Conservation (phyloP, 768 basidiomycete species). For the Tulasnella sp. region DNA sequence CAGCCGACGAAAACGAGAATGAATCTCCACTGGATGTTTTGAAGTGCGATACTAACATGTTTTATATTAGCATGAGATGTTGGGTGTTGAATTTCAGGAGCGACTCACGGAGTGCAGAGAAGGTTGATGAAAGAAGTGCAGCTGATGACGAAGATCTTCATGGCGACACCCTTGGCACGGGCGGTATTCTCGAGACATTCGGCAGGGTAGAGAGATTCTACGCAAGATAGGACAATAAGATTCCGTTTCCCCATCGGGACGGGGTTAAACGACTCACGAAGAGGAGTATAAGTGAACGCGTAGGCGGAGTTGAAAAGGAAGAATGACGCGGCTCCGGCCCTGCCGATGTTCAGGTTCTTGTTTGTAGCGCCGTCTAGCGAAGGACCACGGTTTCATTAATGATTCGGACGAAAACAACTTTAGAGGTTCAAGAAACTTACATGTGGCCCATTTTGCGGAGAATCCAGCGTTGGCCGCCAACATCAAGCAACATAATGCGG, state of each 20-base stretch:
- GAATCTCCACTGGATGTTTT: conserved; percentile 34
- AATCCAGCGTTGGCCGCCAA: conserved; percentile 32
- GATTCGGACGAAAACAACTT: neutral
- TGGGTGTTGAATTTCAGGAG: neutral
- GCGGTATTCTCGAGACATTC: conserved; percentile 43
- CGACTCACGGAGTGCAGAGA: conserved; percentile 39
- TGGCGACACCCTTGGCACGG: conserved; percentile 44
- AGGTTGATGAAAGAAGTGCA: conserved; percentile 43
- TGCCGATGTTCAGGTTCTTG: conserved; percentile 38
- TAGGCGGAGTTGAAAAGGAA: conserved; percentile 42
- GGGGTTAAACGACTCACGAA: conserved; percentile 34
- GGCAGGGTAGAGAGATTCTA: conserved; percentile 41
- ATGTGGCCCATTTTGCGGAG: conserved; percentile 32
- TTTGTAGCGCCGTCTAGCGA: neutral
- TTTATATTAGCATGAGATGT: neutral
- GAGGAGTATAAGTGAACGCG: conserved; percentile 43
- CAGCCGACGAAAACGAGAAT: conserved; percentile 41
- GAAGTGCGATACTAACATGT: conserved; percentile 28
- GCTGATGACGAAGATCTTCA: conserved; percentile 41
- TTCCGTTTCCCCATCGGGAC: neutral
- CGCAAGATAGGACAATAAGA: neutral
- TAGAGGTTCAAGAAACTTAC: neutral
- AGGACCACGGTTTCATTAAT: neutral
- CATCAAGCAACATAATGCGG: conserved; percentile 20
- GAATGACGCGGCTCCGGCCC: conserved; percentile 42